Conservation (phyloP, 1,284 basidiomycete species). For the Moniliella sp. region DNA sequence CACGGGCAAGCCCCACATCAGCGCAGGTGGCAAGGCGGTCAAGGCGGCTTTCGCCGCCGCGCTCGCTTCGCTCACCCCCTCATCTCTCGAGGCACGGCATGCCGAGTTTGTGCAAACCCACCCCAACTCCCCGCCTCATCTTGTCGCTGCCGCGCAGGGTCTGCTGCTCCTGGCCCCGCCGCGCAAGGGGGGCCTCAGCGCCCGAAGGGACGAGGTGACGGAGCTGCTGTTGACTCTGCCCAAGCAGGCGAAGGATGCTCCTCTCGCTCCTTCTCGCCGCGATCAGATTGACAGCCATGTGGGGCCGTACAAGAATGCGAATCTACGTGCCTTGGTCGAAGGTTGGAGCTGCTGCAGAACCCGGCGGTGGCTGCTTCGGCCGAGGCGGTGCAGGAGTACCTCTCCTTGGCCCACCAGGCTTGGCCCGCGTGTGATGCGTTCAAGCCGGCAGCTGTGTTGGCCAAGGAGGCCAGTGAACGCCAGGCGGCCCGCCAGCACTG, state of each 20-base stretch:
- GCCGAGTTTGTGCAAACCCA: conserved; percentile 50
- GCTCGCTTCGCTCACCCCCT: background rate
- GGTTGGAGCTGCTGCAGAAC: conserved; percentile 15
- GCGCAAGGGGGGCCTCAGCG: no score
- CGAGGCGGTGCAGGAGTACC: conserved; percentile 17
- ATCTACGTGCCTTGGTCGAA: conserved; percentile 7
- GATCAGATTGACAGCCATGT: conserved; percentile 7
- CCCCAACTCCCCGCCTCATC: conserved; percentile 47
- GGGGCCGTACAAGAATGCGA: background rate
- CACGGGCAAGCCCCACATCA: conserved; percentile 28
- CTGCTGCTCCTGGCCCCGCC: no score
- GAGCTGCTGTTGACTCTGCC: background rate
- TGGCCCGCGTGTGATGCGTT: conserved; percentile 36
- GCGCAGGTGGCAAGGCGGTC: conserved; percentile 31
- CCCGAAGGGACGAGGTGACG: conserved; percentile 9
- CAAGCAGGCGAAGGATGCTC: conserved; percentile 41
- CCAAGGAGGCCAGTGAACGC: conserved; percentile 10
- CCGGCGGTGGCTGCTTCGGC: conserved; percentile 3
- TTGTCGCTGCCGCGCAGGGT: conserved; percentile 39
- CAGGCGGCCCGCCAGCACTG: conserved; percentile 14
- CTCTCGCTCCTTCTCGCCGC: conserved; percentile 43
- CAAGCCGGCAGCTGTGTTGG: conserved; percentile 16
- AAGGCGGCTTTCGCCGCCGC: conserved; percentile 6
- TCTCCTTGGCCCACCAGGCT: conserved; percentile 13
- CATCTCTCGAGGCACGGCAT: conserved; percentile 47